Conservation (phyloP, 768 basidiomycete genomes). For the Goffeauzyma gilvescens region DNA sequence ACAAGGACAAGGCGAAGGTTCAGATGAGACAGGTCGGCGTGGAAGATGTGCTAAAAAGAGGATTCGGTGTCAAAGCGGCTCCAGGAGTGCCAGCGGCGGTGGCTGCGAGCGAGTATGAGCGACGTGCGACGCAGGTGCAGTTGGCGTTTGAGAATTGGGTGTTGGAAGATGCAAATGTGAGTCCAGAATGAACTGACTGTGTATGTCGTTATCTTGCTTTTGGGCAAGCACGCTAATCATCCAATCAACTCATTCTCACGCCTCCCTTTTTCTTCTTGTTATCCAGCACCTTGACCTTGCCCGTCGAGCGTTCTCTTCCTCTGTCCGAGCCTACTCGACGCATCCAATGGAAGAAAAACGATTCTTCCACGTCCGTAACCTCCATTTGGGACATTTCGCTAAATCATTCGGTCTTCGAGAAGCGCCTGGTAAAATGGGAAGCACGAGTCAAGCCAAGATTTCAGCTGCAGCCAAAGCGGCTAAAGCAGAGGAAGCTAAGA, state of each 20-base stretch:
- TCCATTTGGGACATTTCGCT: slow-evolving; percentile 69
- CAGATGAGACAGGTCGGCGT: slow-evolving; percentile 45
- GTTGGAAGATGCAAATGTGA: slow-evolving; percentile 48
- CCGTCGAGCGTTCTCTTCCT: slow-evolving; percentile 70
- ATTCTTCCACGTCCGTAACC: slow-evolving; percentile 83
- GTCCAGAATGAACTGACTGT: slow-evolving; percentile 19
- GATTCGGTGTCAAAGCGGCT: slow-evolving; percentile 50
- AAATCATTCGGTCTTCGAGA: slow-evolving; percentile 31
- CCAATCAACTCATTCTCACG: slow-evolving; percentile 2
- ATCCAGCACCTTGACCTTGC: slow-evolving; percentile 56
- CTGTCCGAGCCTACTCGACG: slow-evolving; percentile 90
- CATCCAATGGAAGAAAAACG: slow-evolving; percentile 89
- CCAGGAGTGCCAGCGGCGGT: too few species aligned
- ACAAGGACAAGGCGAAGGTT: slow-evolving; percentile 34
- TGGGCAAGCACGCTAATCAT: background rate
- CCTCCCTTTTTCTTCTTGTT: too few species aligned
- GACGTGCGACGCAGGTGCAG: slow-evolving; percentile 85
- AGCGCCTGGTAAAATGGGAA: slow-evolving; percentile 18
- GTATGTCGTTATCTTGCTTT: background rate
- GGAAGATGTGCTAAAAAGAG: slow-evolving; percentile 52
- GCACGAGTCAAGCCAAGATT: slow-evolving; percentile 9
- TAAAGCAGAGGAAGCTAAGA: slow-evolving; percentile 17
- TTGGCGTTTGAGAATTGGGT: slow-evolving; percentile 92
- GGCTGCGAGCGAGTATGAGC: slow-evolving; percentile 56
- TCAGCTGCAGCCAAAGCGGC: slow-evolving; percentile 11